Evolutionary conservation across 1,284 basidiomycete species (phyloP).

Genomic region (Cryptococcus deneoformans): DNA sequence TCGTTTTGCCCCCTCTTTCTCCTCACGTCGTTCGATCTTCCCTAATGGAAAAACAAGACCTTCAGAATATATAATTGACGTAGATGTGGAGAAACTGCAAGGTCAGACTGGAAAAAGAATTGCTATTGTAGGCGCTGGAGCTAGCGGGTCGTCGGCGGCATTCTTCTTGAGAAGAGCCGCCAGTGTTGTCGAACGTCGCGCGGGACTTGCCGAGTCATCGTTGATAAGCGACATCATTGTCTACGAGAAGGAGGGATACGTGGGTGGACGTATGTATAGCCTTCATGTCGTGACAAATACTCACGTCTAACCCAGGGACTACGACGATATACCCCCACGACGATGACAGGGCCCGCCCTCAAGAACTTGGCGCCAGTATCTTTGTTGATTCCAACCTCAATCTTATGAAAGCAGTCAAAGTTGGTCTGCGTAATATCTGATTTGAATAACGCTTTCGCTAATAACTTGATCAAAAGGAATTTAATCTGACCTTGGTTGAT

Average conservation of each 20-base stretch:
- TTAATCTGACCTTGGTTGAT: constrained; percentile 63
- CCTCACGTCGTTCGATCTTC: neutral
- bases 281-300: too few species aligned
- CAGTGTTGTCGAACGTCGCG: constrained; percentile 63
- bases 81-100: too few species aligned
- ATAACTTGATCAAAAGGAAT: constrained; percentile 52
- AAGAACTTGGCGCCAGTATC: constrained; percentile 84
- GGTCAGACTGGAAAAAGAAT: constrained; percentile 43
- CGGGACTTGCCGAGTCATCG: constrained; percentile 54
- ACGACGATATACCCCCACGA: constrained; percentile 74
- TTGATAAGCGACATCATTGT: constrained; percentile 67
- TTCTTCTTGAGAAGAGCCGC: constrained; percentile 67
- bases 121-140: constrained; percentile 85
- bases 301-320: constrained; percentile 55
- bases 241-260: constrained; percentile 69
- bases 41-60: too few species aligned
- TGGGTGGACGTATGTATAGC: constrained; percentile 73
- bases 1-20: neutral
- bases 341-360: constrained; percentile 59
- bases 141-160: constrained; percentile 78
- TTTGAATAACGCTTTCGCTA: constrained; percentile 2
- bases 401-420: constrained; percentile 71
- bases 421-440: constrained; percentile 63
- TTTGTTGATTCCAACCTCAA: constrained; percentile 82
- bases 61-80: too few species aligned